Base-by-base conservation (phyloP, 768 basidiomycete species). In the Mycena metata region DNA sequence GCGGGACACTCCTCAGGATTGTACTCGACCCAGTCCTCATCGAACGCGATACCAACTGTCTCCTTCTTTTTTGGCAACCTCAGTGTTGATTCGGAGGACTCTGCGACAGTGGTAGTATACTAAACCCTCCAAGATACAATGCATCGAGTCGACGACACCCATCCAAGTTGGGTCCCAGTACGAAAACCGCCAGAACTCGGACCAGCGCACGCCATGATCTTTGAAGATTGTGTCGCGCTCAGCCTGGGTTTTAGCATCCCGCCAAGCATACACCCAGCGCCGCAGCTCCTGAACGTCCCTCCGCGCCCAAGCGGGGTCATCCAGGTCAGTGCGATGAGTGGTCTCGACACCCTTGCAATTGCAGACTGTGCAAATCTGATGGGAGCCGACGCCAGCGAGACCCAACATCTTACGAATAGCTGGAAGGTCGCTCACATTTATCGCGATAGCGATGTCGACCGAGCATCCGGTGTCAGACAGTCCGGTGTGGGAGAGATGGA, bases 141-240 rank as follows among this genome's bases (percentile, higher is more conserved):
- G 80, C 79, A 81, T 80, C 7, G 76, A 70, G 59, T 80, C 76
- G 45, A 79, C 69, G 23, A 79, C 69, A 6, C 70, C 70, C 67
- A 74, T 73, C 11, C 67, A 64, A 8, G 74, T 67, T 5, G 78
- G 75, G 52, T 78, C 71, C 63, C 73, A 81, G 61, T 80, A 79
- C 8, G 75, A 73, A 13, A 81, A 70, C 3, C 76, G 71, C 49
- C 73, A 65, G 11, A 78, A 66, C 56, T 73, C 69, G 13, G 73
- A 77, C 74, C 74, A 79, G 24, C 73, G 74, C 16, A 76, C 66
- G 7, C 77, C 76, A 55, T 70, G 46, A 13, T 61, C 47, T 41
- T 69, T 45, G 57, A 66, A 72, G 57, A 77, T 60, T 35, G 17
- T 60, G 26, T 67, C 69, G 21, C 70, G 73, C 46, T 69, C 69